These are phyloP conservation scores for Besnoitia besnoiti DNA, from an alignment of 169 alveolate species.

Conservation along the genomic window DNA sequence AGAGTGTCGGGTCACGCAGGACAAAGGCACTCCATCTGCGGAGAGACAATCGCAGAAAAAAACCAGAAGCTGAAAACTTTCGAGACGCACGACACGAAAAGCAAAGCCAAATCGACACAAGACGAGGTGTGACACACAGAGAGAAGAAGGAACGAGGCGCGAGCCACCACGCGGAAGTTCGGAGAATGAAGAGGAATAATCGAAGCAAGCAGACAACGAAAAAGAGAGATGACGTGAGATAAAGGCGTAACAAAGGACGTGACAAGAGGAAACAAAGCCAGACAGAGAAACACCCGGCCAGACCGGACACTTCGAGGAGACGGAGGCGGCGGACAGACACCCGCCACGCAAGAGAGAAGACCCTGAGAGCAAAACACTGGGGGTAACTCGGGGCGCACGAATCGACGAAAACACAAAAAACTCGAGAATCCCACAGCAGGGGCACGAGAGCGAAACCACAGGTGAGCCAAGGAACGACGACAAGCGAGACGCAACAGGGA, in stretches of 20 bases:
- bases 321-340: too few relatives aligned
- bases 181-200: background rate
- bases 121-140: background rate
- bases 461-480: too few relatives aligned
- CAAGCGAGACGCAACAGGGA: too few relatives aligned
- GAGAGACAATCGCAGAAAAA: background rate
- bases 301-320: too few relatives aligned
- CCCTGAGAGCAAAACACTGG: background rate
- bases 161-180: background rate
- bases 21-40: constrained; percentile 60
- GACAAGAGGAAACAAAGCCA: background rate
- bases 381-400: background rate
- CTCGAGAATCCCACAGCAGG: too few relatives aligned
- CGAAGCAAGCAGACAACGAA: background rate
- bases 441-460: too few relatives aligned
- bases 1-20: constrained; percentile 31
- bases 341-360: background rate
- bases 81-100: background rate
- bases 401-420: too few relatives aligned
- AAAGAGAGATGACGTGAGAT: background rate
- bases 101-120: background rate
- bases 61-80: background rate
- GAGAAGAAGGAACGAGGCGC: background rate
- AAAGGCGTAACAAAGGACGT: background rate
- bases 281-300: background rate